Evolutionary conservation across 768 basidiomycete species (phyloP).

Genomic region (Infundibulicybe gibba): DNA sequence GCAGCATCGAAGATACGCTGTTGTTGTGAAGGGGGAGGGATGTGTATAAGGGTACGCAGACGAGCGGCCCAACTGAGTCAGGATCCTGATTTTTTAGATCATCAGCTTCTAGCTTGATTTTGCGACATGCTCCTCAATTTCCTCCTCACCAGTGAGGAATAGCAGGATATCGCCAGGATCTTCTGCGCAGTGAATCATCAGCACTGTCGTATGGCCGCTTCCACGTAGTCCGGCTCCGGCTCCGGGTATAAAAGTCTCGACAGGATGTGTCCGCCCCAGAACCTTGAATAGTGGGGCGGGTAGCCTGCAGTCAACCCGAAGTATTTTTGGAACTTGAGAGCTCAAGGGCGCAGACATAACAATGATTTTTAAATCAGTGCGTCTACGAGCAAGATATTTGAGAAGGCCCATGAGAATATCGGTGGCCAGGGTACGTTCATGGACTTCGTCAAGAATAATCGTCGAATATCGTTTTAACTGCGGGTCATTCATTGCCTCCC

Average conservation of each 20-base stretch:
- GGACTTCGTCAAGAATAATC: slow-evolving; percentile 97
- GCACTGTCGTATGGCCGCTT: slow-evolving; percentile 95
- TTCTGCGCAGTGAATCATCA: slow-evolving; percentile 97
- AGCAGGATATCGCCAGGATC: slow-evolving; percentile 89
- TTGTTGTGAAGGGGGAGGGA: slow-evolving; percentile 91
- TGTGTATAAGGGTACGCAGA: slow-evolving; percentile 93
- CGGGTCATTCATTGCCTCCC: slow-evolving; percentile 99
- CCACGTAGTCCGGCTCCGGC: slow-evolving; percentile 93
- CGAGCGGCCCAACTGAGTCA: slow-evolving; percentile 76
- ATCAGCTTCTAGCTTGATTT: slow-evolving; percentile 89
- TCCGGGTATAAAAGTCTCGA: slow-evolving; percentile 94
- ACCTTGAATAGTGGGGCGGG: slow-evolving; percentile 84
- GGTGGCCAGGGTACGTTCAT: slow-evolving; percentile 96
- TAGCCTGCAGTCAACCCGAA: slow-evolving; percentile 52
- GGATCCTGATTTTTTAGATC: slow-evolving; percentile 71
- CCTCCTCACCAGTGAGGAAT: slow-evolving; percentile 97
- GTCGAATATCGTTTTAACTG: slow-evolving; percentile 88
- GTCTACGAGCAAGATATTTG: slow-evolving; percentile 76
- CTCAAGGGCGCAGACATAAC: slow-evolving; percentile 98
- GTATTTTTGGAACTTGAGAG: slow-evolving; percentile 95
- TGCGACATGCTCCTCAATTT: slow-evolving; percentile 97
- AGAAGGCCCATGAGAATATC: slow-evolving; percentile 98
- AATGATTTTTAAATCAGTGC: slow-evolving; percentile 92
- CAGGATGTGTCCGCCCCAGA: slow-evolving; percentile 90
- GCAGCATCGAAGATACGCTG: slow-evolving; percentile 95